Percentiles rank a stretch among this genome's conserved stretches.
These are phyloP conservation scores for Lophiotrema nucula DNA, from an alignment of 495 filamentous ascomycete genomes.

Conservation along the genomic window DNA sequence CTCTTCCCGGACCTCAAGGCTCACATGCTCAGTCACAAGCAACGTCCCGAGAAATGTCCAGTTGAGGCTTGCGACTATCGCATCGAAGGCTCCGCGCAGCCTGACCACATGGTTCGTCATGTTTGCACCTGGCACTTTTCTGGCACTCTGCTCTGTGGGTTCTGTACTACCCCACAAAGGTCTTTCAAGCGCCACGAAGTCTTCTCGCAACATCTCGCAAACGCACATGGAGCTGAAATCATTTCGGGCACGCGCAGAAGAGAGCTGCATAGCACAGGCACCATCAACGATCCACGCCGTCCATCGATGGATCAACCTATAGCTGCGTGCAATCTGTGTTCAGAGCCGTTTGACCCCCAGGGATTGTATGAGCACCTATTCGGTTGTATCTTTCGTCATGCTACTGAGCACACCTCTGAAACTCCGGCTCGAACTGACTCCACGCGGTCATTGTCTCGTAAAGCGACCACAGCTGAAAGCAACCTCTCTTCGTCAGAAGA, in stretches of 20 bases:
- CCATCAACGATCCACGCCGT: background rate
- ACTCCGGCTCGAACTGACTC: too few species aligned
- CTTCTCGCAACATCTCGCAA: constrained; percentile 21
- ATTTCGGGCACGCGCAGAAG: background rate
- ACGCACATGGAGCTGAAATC: constrained; percentile 16
- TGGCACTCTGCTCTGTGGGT: constrained; percentile 23
- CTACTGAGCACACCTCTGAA: constrained; percentile 1
- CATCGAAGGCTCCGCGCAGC: constrained; percentile 17
- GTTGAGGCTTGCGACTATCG: constrained; percentile 27
- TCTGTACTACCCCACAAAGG: constrained; percentile 12
- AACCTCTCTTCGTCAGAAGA: too few species aligned
- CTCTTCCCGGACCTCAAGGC: constrained; percentile 12
- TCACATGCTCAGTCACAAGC: constrained; percentile 16
- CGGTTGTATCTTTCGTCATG: constrained; percentile 17
- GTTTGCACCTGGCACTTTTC: constrained; percentile 22
- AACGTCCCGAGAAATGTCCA: constrained; percentile 27
- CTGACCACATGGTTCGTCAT: constrained; percentile 17
- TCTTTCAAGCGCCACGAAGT: constrained; percentile 12
- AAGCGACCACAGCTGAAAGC: too few species aligned
- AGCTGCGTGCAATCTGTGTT: constrained; percentile 11
- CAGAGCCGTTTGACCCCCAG: constrained; percentile 23
- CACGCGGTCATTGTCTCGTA: too few species aligned
- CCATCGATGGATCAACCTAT: background rate
- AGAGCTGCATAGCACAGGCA: background rate
- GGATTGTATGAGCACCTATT: constrained; percentile 27